Percentiles rank a stretch among this genome's conserved stretches.
Conservation (phyloP, 2,329 filamentous ascomycete genomes). For the Sphaceloma murrayae region DNA sequence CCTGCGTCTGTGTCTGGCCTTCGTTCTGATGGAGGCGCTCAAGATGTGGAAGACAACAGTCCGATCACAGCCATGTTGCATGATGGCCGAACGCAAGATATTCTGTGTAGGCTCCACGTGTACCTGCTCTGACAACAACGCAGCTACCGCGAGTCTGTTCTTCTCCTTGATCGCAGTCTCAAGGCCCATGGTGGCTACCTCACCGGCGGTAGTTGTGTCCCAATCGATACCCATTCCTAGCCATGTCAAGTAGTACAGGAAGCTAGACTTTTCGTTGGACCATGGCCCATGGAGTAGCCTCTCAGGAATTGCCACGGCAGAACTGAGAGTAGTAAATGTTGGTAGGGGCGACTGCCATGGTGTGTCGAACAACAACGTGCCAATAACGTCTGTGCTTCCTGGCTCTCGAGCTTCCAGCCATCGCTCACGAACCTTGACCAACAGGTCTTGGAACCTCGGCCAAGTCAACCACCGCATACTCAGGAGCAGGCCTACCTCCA, state of each 20-base stretch:
- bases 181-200: conserved; percentile 25
- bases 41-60: conserved; percentile 24
- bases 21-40: conserved; percentile 16
- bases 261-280: conserved; percentile 22
- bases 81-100: conserved; percentile 25
- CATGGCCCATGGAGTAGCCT: conserved; percentile 23
- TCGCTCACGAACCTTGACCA: conserved; percentile 16
- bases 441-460: conserved; percentile 25
- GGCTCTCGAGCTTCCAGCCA: not conserved
- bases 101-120: conserved; percentile 23
- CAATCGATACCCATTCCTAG: conserved; percentile 16
- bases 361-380: conserved; percentile 15
- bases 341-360: conserved; percentile 20
- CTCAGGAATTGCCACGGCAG: conserved; percentile 15
- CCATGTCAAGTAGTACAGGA: conserved; percentile 20
- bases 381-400: not conserved
- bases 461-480: conserved; percentile 30
- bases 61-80: conserved; percentile 27
- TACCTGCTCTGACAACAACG: conserved; percentile 21
- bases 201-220: conserved; percentile 19
- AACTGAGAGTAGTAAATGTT: conserved; percentile 19
- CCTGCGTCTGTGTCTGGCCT: conserved; percentile 13
- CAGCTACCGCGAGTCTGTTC: conserved; percentile 20
- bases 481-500: conserved; percentile 24
- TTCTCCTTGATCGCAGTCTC: conserved; percentile 23